phyloP scores from a whole-genome alignment of 2,329 filamentous ascomycete genomes.

The Fusarium incarnatum region DNA sequence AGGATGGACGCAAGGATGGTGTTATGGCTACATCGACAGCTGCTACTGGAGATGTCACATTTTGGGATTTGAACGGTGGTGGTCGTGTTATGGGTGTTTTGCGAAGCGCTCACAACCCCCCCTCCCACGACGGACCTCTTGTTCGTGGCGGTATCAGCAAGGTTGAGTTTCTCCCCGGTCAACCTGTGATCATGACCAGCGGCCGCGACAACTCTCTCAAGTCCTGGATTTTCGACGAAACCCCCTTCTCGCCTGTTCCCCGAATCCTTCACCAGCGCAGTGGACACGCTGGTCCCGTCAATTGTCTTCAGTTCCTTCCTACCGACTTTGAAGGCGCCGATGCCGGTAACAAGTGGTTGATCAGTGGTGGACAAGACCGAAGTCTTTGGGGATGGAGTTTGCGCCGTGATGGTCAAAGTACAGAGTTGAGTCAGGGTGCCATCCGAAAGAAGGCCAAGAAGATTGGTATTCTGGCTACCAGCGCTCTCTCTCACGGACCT shows the following conservation, averaged over 20 bases:
- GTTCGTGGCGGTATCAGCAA: constrained; percentile 84
- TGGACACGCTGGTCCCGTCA: constrained; percentile 89
- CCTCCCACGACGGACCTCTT: constrained; percentile 63
- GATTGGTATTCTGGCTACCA: constrained; percentile 74
- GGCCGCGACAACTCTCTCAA: constrained; percentile 94
- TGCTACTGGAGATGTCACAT: constrained; percentile 86
- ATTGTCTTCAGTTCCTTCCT: constrained; percentile 84
- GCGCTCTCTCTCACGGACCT: constrained; percentile 67
- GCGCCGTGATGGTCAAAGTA: constrained; percentile 91
- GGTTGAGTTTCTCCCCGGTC: constrained; percentile 88
- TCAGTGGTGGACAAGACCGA: constrained; percentile 89
- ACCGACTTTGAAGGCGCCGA: constrained; percentile 91
- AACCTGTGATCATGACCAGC: constrained; percentile 89
- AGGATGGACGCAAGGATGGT: constrained; percentile 85
- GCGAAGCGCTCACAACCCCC: constrained; percentile 87
- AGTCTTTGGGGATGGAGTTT: constrained; percentile 98
- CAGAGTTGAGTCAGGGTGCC: constrained; percentile 91
- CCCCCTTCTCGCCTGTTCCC: constrained; percentile 87
- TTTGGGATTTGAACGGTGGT: constrained; percentile 95
- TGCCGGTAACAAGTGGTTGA: constrained; percentile 89
- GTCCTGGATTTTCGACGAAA: constrained; percentile 96
- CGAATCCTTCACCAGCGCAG: constrained; percentile 86
- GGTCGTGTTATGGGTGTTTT: constrained; percentile 88
- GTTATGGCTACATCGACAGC: constrained; percentile 93
- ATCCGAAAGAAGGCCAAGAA: constrained; percentile 92